Conservation (phyloP, 306 rosid genomes). For the Lathyrus aphaca region DNA sequence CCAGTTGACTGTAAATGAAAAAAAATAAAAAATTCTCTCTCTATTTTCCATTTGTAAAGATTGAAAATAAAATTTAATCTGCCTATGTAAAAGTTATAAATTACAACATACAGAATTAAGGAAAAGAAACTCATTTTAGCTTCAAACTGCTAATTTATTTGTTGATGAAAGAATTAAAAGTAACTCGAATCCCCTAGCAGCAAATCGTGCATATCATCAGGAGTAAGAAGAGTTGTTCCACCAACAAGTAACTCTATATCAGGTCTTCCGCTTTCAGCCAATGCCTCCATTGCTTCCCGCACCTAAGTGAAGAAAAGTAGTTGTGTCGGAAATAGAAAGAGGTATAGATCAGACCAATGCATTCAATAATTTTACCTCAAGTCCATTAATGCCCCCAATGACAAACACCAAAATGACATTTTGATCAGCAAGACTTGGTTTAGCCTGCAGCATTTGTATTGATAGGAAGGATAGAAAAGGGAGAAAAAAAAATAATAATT, state of each 20-base stretch:
- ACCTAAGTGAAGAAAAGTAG: slow-evolving; percentile 50
- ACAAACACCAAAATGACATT: slow-evolving; percentile 84
- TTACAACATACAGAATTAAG: slow-evolving; percentile 31
- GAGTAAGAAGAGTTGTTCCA: slow-evolving; percentile 85
- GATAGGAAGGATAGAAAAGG: slow-evolving; percentile 8
- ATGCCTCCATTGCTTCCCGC: slow-evolving; percentile 83
- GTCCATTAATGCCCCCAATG: slow-evolving; percentile 84
- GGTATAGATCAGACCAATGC: background rate
- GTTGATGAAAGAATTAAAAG: slow-evolving; percentile 41
- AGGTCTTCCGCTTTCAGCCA: slow-evolving; percentile 84
- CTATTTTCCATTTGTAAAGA: slow-evolving; percentile 22
- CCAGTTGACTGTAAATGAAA: background rate
- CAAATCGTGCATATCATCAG: slow-evolving; percentile 74
- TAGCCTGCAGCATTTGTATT: slow-evolving; percentile 65
- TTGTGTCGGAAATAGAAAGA: background rate
- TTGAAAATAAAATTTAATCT: slow-evolving; percentile 22
- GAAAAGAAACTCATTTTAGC: slow-evolving; percentile 32
- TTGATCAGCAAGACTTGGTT: slow-evolving; percentile 92
- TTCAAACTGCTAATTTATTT: slow-evolving; percentile 11
- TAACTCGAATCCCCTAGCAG: slow-evolving; percentile 68
- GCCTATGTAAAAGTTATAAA: slow-evolving; percentile 23
- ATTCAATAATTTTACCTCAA: slow-evolving; percentile 65
- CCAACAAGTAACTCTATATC: slow-evolving; percentile 84
- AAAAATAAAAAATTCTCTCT: slow-evolving; percentile 7
- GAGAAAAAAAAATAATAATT: slow-evolving; percentile 4